Conservation (phyloP, 139 green algal species). For the Desmodesmus armatus region DNA sequence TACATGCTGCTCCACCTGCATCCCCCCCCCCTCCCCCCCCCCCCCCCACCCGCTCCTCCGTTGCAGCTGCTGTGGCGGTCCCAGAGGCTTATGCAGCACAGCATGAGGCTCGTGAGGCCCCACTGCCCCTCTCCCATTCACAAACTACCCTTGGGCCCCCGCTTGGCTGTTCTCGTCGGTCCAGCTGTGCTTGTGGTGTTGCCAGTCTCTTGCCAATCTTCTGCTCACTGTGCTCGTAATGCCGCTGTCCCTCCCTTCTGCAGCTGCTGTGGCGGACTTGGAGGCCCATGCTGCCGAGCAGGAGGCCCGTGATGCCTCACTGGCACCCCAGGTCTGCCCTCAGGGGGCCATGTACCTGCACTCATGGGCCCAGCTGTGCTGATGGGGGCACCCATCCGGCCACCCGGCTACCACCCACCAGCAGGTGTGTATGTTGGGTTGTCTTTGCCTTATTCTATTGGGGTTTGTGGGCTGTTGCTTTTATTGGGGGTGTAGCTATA, state of each 20-base stretch:
- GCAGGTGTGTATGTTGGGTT: no score
- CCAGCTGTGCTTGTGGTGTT: background rate
- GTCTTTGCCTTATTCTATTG: no score
- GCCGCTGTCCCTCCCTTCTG: background rate
- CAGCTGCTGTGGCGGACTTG: slow-evolving; percentile 11
- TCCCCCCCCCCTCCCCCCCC: no score
- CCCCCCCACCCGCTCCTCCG: background rate
- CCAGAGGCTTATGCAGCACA: background rate
- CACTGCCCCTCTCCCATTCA: background rate
- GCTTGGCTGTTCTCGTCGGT: no score
- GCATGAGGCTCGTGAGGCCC: slow-evolving; percentile 23
- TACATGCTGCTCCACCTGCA: no score
- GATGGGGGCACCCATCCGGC: slow-evolving; percentile 41
- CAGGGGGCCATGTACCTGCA: slow-evolving; percentile 36
- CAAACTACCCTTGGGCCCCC: background rate
- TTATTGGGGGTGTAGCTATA: no score
- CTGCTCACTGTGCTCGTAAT: background rate
- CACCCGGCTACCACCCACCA: slow-evolving; percentile 40
- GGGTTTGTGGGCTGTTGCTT: no score
- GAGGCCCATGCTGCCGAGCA: slow-evolving; percentile 20
- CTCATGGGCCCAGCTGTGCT: slow-evolving; percentile 42
- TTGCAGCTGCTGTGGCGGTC: slow-evolving; percentile 41
- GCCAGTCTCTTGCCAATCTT: no score
- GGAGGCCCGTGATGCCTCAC: slow-evolving; percentile 11
- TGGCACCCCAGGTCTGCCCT: slow-evolving; percentile 32